These are phyloP conservation scores for Fusarium sp. DNA, from an alignment of 2,329 filamentous ascomycete species.

Conservation along the genomic window DNA sequence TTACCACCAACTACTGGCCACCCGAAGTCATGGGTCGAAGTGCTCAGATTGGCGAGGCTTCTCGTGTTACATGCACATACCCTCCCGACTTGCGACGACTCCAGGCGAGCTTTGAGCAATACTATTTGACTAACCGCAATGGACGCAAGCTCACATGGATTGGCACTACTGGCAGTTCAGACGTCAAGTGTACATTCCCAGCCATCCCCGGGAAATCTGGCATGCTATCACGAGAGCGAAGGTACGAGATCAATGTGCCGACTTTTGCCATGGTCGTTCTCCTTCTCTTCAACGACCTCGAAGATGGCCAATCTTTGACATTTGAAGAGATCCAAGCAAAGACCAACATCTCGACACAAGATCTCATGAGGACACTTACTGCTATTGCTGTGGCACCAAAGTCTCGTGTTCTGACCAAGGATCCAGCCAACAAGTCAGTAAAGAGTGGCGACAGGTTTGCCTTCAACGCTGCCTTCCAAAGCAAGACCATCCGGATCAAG, in stretches of 20 bases:
- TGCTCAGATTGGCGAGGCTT: conserved; percentile 63
- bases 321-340: conserved; percentile 85
- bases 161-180: conserved; percentile 79
- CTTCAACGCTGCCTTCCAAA: conserved; percentile 86
- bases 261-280: conserved; percentile 94
- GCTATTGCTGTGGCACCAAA: conserved; percentile 87
- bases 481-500: conserved; percentile 88
- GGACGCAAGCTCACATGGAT: conserved; percentile 91
- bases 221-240: conserved; percentile 71
- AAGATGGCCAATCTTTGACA: conserved; percentile 62
- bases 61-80: conserved; percentile 71
- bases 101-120: conserved; percentile 88
- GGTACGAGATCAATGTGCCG: conserved; percentile 91
- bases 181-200: conserved; percentile 84
- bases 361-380: conserved; percentile 82
- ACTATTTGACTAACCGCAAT: conserved; percentile 88
- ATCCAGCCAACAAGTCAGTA: conserved; percentile 82
- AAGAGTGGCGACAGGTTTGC: conserved; percentile 82
- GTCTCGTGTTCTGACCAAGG: conserved; percentile 83
- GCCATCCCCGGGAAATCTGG: conserved; percentile 77
- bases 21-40: conserved; percentile 83
- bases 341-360: conserved; percentile 81
- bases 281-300: conserved; percentile 86
- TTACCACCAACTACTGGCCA: conserved; percentile 96
- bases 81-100: conserved; percentile 80